These are phyloP conservation scores for Myotisia sp. DNA, from an alignment of 2,329 filamentous ascomycete genomes.

Conservation along the genomic window DNA sequence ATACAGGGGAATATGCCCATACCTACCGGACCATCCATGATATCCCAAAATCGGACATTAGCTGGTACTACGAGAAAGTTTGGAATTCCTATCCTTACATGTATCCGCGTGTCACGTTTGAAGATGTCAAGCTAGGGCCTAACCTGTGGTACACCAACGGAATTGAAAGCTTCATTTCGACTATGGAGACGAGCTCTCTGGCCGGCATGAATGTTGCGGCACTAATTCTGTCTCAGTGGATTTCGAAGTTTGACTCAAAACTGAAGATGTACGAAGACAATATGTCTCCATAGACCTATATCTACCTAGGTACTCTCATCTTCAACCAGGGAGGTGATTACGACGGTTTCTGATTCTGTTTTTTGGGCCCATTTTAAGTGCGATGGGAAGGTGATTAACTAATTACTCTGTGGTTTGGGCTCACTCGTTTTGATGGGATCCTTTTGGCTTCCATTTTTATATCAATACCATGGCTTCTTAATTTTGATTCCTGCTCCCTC, in stretches of 20 bases:
- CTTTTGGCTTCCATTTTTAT: too few relatives aligned
- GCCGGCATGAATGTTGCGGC: conserved; percentile 56
- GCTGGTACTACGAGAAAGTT: conserved; percentile 62
- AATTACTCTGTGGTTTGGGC: too few relatives aligned
- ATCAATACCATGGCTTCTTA: too few relatives aligned
- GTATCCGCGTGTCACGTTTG: conserved; percentile 74
- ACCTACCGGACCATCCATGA: conserved; percentile 18
- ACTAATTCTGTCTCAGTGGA: conserved; percentile 37
- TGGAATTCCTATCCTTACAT: conserved; percentile 81
- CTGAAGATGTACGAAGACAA: conserved; percentile 10
- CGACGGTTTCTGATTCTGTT: background rate
- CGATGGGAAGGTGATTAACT: too few relatives aligned
- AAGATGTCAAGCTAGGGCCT: conserved; percentile 53
- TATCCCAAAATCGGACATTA: conserved; percentile 37
- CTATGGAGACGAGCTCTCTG: conserved; percentile 90
- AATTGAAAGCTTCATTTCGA: conserved; percentile 89
- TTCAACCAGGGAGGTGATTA: too few relatives aligned
- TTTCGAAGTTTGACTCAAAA: conserved; percentile 11
- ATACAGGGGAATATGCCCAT: conserved; percentile 8
- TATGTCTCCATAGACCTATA: background rate
- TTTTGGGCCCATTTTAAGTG: background rate
- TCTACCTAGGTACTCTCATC: too few relatives aligned
- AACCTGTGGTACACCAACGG: conserved; percentile 44
- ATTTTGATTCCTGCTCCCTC: too few relatives aligned
- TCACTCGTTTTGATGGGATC: too few relatives aligned